phyloP scores from a whole-genome alignment of 1,284 basidiomycete species.

The Sanghuangporus sanghuang region DNA sequence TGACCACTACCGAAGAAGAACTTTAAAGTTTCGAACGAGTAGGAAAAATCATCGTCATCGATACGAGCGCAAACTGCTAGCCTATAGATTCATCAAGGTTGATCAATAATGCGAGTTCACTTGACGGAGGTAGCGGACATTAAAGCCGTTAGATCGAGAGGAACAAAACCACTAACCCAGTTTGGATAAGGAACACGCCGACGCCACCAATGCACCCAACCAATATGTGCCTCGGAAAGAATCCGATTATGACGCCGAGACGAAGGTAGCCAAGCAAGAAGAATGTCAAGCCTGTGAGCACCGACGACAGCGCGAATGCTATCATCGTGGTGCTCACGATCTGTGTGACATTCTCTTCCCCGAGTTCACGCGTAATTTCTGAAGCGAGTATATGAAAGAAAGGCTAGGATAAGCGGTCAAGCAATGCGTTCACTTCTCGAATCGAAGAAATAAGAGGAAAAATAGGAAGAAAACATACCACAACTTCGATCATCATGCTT shows the following conservation, averaged over 20 bases:
- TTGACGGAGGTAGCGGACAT: not conserved
- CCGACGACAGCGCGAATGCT: constrained; percentile 83
- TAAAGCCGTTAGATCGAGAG: not conserved
- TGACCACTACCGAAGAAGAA: constrained; percentile 56
- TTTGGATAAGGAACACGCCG: constrained; percentile 87
- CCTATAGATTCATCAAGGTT: constrained; percentile 31
- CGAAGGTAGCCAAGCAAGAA: constrained; percentile 81
- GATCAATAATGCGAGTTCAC: not conserved
- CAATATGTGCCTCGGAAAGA: constrained; percentile 95
- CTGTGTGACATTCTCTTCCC: constrained; percentile 61
- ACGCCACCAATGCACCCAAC: constrained; percentile 98
- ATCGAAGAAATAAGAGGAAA: not conserved
- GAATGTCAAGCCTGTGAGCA: constrained; percentile 90
- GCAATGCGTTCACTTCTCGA: not conserved
- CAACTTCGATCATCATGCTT: constrained; percentile 99
- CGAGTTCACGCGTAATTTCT: constrained; percentile 71
- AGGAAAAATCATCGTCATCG: constrained; percentile 75
- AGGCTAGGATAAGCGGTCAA: constrained; percentile 43
- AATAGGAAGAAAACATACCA: constrained; percentile 50
- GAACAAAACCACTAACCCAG: constrained; percentile 51
- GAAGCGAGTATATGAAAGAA: constrained; percentile 93
- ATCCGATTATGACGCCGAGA: constrained; percentile 86
- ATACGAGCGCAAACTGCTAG: constrained; percentile 83
- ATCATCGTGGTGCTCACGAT: constrained; percentile 90
- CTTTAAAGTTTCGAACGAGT: constrained; percentile 59